Evolutionary conservation across 169 alveolate genomes (phyloP).

Genomic region (Plasmodium chabaudi): DNA sequence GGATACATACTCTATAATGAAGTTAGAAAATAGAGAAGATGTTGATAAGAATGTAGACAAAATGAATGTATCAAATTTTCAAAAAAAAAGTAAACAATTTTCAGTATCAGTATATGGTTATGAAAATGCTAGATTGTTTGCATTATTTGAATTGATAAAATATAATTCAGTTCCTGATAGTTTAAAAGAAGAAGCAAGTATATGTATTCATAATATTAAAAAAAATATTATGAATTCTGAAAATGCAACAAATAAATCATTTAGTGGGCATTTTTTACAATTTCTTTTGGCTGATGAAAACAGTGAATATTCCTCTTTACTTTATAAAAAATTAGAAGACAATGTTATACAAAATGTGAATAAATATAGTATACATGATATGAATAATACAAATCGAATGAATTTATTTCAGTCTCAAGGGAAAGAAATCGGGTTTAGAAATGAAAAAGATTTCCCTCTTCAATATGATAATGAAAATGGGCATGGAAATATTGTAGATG

Average conservation of each 20-base stretch:
- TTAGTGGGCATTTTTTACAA: constrained; percentile 30
- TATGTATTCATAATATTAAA: constrained; percentile 51
- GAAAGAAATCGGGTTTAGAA: background rate
- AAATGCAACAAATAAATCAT: constrained; percentile 28
- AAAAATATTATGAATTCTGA: constrained; percentile 30
- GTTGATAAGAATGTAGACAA: background rate
- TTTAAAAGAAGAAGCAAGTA: constrained; percentile 56
- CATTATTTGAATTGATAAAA: constrained; percentile 60
- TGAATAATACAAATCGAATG: background rate
- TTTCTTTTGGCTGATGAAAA: constrained; percentile 38
- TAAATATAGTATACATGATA: background rate
- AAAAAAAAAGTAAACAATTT: constrained; percentile 63
- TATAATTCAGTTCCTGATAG: constrained; percentile 64
- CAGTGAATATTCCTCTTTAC: constrained; percentile 13
- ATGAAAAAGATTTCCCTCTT: background rate
- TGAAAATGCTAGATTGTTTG: constrained; percentile 70
- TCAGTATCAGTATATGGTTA: constrained; percentile 70
- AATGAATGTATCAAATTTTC: background rate
- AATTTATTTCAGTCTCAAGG: background rate
- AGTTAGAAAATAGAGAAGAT: background rate
- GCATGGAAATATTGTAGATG: background rate
- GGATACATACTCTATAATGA: background rate
- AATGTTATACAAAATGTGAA: constrained; percentile 6
- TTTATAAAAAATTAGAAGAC: constrained; percentile 8
- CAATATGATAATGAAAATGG: background rate